phyloP scores from a whole-genome alignment of 352 stramenopile genomes.

The Phytophthora palmivora region DNA sequence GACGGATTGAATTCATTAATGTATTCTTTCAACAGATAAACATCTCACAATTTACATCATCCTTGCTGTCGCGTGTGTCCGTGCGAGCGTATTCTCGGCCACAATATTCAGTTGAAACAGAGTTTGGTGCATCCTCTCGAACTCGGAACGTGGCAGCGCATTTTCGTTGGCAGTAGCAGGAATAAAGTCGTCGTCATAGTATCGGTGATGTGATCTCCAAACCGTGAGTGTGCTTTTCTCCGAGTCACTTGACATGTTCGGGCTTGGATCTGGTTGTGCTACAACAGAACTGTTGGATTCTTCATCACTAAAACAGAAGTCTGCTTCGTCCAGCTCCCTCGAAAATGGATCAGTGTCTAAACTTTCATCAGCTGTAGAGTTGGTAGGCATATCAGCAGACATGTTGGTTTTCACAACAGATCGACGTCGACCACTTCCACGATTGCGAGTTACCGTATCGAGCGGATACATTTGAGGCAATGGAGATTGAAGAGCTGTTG shows the following conservation, averaged over 20 bases:
- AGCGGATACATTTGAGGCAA: conserved; percentile 13
- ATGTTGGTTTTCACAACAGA: conserved; percentile 8
- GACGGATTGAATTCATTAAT: conserved; percentile 11
- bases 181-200: conserved; percentile 32
- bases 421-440: conserved; percentile 4
- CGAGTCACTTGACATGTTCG: conserved; percentile 17
- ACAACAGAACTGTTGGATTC: conserved; percentile 23
- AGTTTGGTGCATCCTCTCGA: conserved; percentile 23
- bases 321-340: conserved; percentile 39
- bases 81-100: conserved; percentile 26
- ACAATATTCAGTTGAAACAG: conserved; percentile 29
- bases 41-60: not conserved
- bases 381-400: conserved; percentile 24
- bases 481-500: conserved; percentile 6
- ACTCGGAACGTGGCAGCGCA: conserved; percentile 6
- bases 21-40: not conserved
- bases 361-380: conserved; percentile 32
- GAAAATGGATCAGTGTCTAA: conserved; percentile 31
- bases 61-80: conserved; percentile 24
- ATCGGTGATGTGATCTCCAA: conserved; percentile 4
- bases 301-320: conserved; percentile 44
- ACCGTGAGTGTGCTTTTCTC: conserved; percentile 27
- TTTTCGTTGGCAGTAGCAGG: not conserved
- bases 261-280: conserved; percentile 26
- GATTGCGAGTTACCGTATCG: conserved; percentile 26